Evolutionary conservation across 2,329 filamentous ascomycete species (phyloP).

Genomic region (Parascedosporium putredinis): DNA sequence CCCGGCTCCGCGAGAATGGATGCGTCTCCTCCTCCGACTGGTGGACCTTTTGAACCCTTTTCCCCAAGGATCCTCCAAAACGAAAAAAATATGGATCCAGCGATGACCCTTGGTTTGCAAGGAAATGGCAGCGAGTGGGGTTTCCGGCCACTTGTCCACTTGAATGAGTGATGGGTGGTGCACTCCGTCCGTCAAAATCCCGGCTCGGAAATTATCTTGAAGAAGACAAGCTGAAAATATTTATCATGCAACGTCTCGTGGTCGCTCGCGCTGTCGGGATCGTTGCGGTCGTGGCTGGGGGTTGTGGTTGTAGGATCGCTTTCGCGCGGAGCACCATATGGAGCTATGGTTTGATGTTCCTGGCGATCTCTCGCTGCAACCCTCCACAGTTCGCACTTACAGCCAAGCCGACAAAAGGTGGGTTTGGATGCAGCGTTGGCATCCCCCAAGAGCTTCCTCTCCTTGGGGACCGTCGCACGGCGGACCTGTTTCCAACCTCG

Average conservation of each 20-base stretch:
- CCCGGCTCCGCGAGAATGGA: not conserved
- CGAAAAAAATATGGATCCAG: no score
- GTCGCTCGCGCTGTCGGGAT: no score
- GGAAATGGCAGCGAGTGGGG: not conserved
- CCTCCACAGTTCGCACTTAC: no score
- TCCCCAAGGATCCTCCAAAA: no score
- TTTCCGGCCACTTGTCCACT: not conserved
- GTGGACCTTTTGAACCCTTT: conserved; percentile 2
- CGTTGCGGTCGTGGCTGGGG: no score
- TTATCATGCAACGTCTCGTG: not conserved
- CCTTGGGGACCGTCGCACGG: no score
- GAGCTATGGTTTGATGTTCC: not conserved
- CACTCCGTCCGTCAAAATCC: not conserved
- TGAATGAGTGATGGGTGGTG: not conserved
- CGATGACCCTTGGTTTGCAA: not conserved
- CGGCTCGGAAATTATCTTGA: not conserved
- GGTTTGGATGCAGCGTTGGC: no score
- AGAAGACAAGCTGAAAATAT: not conserved
- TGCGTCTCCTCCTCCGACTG: not conserved
- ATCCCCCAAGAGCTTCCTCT: no score
- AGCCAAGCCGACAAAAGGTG: no score
- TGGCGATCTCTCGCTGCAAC: not conserved
- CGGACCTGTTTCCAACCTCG: not conserved
- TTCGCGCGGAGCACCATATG: not conserved
- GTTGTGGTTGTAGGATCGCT: no score